phyloP scores from a whole-genome alignment of 106 monocot genomes.

The Narthecium ossifragum region DNA sequence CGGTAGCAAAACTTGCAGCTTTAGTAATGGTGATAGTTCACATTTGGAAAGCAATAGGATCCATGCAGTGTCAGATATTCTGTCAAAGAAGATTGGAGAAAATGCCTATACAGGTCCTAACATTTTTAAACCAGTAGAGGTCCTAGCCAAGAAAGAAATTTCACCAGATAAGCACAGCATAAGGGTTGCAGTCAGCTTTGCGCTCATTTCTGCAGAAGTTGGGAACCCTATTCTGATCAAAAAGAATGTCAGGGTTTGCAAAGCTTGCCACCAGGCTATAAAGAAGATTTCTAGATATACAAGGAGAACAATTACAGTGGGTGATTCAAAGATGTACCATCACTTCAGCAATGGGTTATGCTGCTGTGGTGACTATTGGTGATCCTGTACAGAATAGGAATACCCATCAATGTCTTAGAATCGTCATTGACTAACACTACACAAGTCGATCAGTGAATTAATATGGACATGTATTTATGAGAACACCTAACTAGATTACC shows the following conservation, averaged over 20 bases:
- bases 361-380: slow-evolving; percentile 92
- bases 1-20: slow-evolving; percentile 26
- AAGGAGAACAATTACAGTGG: slow-evolving; percentile 52
- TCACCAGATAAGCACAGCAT: slow-evolving; percentile 45
- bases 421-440: no score
- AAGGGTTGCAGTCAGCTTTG: slow-evolving; percentile 58
- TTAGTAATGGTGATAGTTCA: slow-evolving; percentile 56
- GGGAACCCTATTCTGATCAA: slow-evolving; percentile 61
- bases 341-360: slow-evolving; percentile 66
- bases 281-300: slow-evolving; percentile 57
- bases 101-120: no score
- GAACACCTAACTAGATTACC: no score
- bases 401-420: no score
- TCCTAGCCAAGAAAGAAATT: no score
- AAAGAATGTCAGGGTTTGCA: slow-evolving; percentile 84
- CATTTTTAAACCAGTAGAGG: no score
- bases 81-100: slow-evolving; percentile 45
- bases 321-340: slow-evolving; percentile 75
- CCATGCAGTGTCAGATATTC: slow-evolving; percentile 35
- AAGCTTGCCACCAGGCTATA: slow-evolving; percentile 60
- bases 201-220: slow-evolving; percentile 57
- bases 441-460: no score
- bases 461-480: no score
- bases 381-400: no score
- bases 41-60: slow-evolving; percentile 35